phyloP scores from a whole-genome alignment of 2,329 filamentous ascomycete species.

The Colletotrichum sp. region DNA sequence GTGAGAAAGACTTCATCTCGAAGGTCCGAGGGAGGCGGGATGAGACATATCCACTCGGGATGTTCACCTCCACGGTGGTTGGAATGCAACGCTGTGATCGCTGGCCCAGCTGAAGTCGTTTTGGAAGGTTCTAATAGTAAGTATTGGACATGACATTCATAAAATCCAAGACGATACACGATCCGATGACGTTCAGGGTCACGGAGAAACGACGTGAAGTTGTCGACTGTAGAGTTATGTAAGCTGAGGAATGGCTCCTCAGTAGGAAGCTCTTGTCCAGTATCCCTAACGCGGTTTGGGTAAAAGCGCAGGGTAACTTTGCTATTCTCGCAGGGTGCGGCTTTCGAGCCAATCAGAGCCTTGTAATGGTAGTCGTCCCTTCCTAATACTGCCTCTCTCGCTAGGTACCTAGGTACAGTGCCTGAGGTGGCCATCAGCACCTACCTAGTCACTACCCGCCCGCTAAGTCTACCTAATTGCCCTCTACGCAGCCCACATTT shows the following conservation, averaged over 20 bases:
- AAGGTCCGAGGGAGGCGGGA: conserved; percentile 11
- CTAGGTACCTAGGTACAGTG: not conserved
- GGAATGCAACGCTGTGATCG: not conserved
- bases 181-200: not conserved
- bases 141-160: not conserved
- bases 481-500: not conserved
- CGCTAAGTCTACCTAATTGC: not conserved
- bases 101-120: not conserved
- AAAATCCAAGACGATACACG: not conserved
- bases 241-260: not conserved
- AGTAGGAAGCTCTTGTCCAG: not conserved
- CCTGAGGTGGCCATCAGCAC: not conserved
- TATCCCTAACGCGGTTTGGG: not conserved
- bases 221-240: not conserved
- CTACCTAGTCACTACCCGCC: not conserved
- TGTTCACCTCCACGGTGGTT: not conserved
- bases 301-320: not conserved
- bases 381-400: not conserved
- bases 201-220: not conserved
- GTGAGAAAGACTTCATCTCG: not conserved
- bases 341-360: not conserved
- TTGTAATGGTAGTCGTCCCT: not conserved
- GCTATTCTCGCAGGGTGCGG: not conserved
- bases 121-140: not conserved
- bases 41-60: conserved; percentile 10